phyloP scores from a whole-genome alignment of 352 stramenopile genomes.

The Phytophthora tentaculata region DNA sequence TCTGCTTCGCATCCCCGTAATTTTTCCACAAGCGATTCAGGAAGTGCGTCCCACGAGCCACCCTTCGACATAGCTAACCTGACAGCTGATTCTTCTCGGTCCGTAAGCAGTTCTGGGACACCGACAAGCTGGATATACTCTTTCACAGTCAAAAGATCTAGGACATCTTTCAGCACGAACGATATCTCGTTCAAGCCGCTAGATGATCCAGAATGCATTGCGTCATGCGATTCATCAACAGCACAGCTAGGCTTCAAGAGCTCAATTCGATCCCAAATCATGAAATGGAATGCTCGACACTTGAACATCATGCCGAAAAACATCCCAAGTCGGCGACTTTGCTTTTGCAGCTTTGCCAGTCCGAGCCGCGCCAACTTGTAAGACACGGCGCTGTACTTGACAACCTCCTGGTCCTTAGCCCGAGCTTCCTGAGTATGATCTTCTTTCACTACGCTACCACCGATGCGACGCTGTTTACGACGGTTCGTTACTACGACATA shows the following conservation, averaged over 20 bases:
- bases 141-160: slow-evolving; percentile 65
- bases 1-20: slow-evolving; percentile 74
- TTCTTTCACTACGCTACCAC: slow-evolving; percentile 31
- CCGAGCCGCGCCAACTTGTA: slow-evolving; percentile 73
- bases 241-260: slow-evolving; percentile 23
- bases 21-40: slow-evolving; percentile 51
- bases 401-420: slow-evolving; percentile 48
- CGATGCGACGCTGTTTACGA: slow-evolving; percentile 28
- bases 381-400: slow-evolving; percentile 66
- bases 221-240: not conserved
- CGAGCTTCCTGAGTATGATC: slow-evolving; percentile 6
- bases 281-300: slow-evolving; percentile 65
- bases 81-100: slow-evolving; percentile 67
- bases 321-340: slow-evolving; percentile 75
- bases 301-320: slow-evolving; percentile 80
- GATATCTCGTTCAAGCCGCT: slow-evolving; percentile 31
- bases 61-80: slow-evolving; percentile 46
- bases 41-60: slow-evolving; percentile 58
- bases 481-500: slow-evolving; percentile 72
- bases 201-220: not conserved
- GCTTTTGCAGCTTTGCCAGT: slow-evolving; percentile 65
- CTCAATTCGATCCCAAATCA: slow-evolving; percentile 63
- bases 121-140: slow-evolving; percentile 83
- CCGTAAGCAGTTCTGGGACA: slow-evolving; percentile 63
- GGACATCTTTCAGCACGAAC: slow-evolving; percentile 74